These are phyloP conservation scores for Lactifluus pinguis DNA, from an alignment of 768 basidiomycete species.

Conservation along the genomic window DNA sequence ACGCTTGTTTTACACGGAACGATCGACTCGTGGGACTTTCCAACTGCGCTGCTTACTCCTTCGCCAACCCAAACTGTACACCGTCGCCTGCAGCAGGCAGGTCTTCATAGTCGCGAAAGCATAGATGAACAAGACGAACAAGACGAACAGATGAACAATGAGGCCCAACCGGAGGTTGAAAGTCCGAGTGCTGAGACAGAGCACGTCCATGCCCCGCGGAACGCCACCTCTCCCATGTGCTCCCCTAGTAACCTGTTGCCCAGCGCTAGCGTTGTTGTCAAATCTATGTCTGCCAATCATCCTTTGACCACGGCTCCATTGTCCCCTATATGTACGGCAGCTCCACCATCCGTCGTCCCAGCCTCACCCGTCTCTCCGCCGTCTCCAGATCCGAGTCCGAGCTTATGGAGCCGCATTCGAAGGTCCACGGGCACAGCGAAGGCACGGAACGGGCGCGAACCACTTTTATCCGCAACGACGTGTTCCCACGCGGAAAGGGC, in stretches of 20 bases:
- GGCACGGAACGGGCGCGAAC: not conserved
- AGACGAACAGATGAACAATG: not conserved
- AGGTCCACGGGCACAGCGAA: slow-evolving; percentile 1
- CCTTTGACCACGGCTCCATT: no score
- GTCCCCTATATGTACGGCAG: not conserved
- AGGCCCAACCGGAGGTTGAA: not conserved
- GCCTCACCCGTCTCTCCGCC: not conserved
- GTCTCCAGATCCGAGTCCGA: not conserved
- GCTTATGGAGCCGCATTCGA: slow-evolving; percentile 10
- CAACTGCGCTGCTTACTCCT: slow-evolving; percentile 26
- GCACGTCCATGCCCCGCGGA: not conserved
- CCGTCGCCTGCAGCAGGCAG: not conserved
- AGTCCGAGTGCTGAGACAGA: not conserved
- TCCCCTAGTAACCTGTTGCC: not conserved
- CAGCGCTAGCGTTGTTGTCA: not conserved
- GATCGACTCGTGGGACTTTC: slow-evolving; percentile 78
- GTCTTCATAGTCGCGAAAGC: not conserved
- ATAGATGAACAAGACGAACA: not conserved
- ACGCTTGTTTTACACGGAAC: slow-evolving; percentile 37
- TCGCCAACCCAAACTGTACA: slow-evolving; percentile 10
- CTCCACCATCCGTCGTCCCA: not conserved
- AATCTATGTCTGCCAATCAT: not conserved
- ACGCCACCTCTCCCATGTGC: no score
- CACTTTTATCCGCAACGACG: slow-evolving; percentile 5
- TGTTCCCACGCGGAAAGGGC: not conserved